Base-by-base conservation (phyloP, 2,329 filamentous ascomycete genomes). In the Clonostachys rhizophaga region DNA sequence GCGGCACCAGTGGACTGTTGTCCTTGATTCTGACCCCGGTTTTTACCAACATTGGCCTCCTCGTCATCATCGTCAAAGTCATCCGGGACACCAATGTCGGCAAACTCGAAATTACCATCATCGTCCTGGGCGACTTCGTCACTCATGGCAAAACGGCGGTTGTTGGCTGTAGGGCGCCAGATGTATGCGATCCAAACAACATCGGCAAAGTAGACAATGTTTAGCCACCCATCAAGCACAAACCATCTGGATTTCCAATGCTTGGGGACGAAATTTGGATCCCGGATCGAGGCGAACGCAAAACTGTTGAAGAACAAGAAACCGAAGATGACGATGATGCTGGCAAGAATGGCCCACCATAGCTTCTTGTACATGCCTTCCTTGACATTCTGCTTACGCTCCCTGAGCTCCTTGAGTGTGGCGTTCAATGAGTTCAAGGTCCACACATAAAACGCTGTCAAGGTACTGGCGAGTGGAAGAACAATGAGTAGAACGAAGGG, bases 221-320 rank as follows among this genome's bases (percentile, higher is more conserved):
- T 97, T 44, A 97, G 75, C 94, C 94, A 99, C 47, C 94, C 94
- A 61, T 99, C 94, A 17, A 99, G 79, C 42, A 99, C 82, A 61
- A 99, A 99, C 94, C 94, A 99, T 50, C 94, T 77, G 5, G 89
- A 91, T 71, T 96, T 92, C 94, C 94, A 99, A 68, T 99, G 92
- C 57, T 89, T 89, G 2, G 94, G 94, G 5, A 96, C 90, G 64
- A 95, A 99, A 65, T 95, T 87, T 1, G 89, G 89, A 53, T 91
- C 87, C 43, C 80, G 81, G 43, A 84, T 83, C 12, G 91, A 91
- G 43, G 91, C 92, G 64, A 99, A 96, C 1, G 89, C 90, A 68
- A 96, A 91, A 56, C 89, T 95, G 75, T 96, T 97, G 74, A 97
- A 85, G 75, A 99, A 97, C 76, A 99, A 96, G 74, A 99, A 99